Evolutionary conservation across 306 rosid genomes (phyloP).

Genomic region (Aeschynomene evenia): DNA sequence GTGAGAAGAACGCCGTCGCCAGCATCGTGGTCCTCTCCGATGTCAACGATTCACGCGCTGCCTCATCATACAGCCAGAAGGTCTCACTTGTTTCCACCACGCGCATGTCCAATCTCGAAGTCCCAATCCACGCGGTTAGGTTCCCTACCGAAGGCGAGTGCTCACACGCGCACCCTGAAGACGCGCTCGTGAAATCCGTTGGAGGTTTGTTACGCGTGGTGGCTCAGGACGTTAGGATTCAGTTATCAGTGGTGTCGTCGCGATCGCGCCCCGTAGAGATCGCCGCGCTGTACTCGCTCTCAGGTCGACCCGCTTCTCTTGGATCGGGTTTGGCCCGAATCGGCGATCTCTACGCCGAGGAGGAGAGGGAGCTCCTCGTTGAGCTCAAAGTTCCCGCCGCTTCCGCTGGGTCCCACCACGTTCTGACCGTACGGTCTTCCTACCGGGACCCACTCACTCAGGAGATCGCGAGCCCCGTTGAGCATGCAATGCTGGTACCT

Average conservation of each 20-base stretch:
- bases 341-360: constrained; percentile 69
- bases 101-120: constrained; percentile 47
- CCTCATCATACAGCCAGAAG: neutral
- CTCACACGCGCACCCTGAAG: constrained; percentile 40
- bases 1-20: constrained; percentile 68
- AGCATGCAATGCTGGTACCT: constrained; percentile 57
- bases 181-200: constrained; percentile 45
- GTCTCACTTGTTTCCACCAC: constrained; percentile 45
- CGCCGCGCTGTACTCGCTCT: constrained; percentile 61
- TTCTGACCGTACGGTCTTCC: constrained; percentile 61
- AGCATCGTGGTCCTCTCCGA: constrained; percentile 60
- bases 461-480: constrained; percentile 50
- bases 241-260: constrained; percentile 55
- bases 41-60: constrained; percentile 34
- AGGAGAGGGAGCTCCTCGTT: constrained; percentile 64
- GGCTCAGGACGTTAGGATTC: constrained; percentile 67
- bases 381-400: constrained; percentile 68
- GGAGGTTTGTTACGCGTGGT: constrained; percentile 53
- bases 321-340: constrained; percentile 45
- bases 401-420: constrained; percentile 57
- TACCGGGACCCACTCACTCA: constrained; percentile 58
- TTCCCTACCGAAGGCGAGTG: constrained; percentile 36
- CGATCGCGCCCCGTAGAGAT: constrained; percentile 59
- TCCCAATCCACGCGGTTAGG: constrained; percentile 68
- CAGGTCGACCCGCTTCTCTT: constrained; percentile 50